phyloP scores from a whole-genome alignment of 192 early-diverging fungal genomes.

The Mortierella alpina region DNA sequence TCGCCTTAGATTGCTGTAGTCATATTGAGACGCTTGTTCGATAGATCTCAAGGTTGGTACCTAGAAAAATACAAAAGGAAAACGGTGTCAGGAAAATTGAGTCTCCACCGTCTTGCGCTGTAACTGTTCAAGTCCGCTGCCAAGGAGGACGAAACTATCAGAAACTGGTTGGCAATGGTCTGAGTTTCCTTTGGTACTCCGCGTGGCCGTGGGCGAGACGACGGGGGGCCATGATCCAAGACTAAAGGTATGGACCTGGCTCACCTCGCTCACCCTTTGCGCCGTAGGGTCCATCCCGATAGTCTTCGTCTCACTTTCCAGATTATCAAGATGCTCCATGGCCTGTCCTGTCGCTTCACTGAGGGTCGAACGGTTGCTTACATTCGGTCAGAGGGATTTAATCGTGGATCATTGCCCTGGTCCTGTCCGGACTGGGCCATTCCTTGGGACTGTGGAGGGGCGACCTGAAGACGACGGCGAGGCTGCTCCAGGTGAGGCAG shows the following conservation, averaged over 20 bases:
- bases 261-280: too few relatives aligned
- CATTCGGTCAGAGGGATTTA: slow-evolving; percentile 38
- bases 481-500: slow-evolving; percentile 7
- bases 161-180: too few relatives aligned
- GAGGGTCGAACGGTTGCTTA: not conserved
- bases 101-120: not conserved
- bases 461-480: slow-evolving; percentile 28
- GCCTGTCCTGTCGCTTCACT: not conserved
- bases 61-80: slow-evolving; percentile 5
- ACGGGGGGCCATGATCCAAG: too few relatives aligned
- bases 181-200: too few relatives aligned
- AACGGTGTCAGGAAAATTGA: not conserved
- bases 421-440: slow-evolving; percentile 32
- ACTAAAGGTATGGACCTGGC: too few relatives aligned
- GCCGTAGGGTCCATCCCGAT: too few relatives aligned
- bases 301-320: too few relatives aligned
- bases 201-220: too few relatives aligned
- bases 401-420: slow-evolving; percentile 33
- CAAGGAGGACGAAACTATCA: too few relatives aligned
- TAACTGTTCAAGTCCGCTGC: not conserved
- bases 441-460: slow-evolving; percentile 6
- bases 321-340: not conserved
- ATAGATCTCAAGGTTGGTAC: slow-evolving; percentile 19
- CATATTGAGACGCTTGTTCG: too few relatives aligned
- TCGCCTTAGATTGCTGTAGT: too few relatives aligned